Percentiles rank a stretch among this genome's conserved stretches.
phyloP scores from a whole-genome alignment of 306 rosid species.

The Clitoria ternatea region DNA sequence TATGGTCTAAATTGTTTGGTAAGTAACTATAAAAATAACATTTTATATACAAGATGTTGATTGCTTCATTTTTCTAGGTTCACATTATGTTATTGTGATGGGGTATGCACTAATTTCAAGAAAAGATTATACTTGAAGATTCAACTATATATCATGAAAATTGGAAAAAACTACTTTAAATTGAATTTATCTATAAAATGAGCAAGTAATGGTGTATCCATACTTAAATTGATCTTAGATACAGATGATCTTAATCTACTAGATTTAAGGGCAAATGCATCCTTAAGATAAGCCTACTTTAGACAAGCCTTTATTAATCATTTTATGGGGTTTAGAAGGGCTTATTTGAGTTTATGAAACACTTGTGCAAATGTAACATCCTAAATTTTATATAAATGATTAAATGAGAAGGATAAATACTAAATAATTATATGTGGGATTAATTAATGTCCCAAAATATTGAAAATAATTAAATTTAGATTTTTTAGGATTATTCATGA shows the following conservation, averaged over 20 bases:
- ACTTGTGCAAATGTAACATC: too few relatives aligned
- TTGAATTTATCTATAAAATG: neutral
- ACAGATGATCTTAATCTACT: neutral
- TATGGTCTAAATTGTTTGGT: conserved; percentile 56
- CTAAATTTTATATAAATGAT: too few relatives aligned
- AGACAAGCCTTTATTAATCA: neutral
- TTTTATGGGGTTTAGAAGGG: too few relatives aligned
- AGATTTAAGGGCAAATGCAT: neutral
- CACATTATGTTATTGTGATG: neutral
- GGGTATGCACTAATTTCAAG: neutral
- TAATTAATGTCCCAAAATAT: too few relatives aligned
- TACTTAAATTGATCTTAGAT: neutral
- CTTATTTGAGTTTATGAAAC: too few relatives aligned
- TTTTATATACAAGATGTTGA: neutral
- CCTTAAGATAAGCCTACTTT: neutral
- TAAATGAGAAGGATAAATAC: too few relatives aligned
- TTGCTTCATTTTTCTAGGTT: conserved; percentile 4
- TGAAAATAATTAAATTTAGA: too few relatives aligned
- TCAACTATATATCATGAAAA: neutral
- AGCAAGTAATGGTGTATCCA: neutral
- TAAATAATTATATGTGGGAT: too few relatives aligned
- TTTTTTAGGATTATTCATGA: too few relatives aligned
- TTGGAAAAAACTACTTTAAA: neutral
- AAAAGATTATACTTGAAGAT: neutral
- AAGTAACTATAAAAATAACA: conserved; percentile 5